Percentiles rank a stretch among this genome's conserved stretches.
Evolutionary conservation across 805 yeast species (phyloP).

Genomic region (Ogataea polymorpha): DNA sequence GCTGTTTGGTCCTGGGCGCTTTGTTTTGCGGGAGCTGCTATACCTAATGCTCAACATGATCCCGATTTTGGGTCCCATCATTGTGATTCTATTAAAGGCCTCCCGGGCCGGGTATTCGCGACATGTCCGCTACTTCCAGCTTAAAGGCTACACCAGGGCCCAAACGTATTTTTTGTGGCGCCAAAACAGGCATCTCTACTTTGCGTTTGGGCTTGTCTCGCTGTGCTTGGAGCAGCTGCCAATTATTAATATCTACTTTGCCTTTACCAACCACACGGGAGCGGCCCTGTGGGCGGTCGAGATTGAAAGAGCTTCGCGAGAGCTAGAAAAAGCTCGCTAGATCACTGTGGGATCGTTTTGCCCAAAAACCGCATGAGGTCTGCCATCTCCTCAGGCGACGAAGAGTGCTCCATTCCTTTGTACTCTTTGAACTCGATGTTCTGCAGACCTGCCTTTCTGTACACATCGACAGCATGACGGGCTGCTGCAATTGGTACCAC

Average conservation of each 20-base stretch:
- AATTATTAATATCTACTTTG: constrained; percentile 47
- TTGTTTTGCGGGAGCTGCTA: constrained; percentile 36
- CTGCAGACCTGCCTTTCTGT: constrained; percentile 43
- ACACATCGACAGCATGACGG: constrained; percentile 40
- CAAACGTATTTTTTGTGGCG: constrained; percentile 40
- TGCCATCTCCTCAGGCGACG: constrained; percentile 61
- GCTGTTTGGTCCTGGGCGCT: constrained; percentile 37
- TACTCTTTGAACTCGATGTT: constrained; percentile 53
- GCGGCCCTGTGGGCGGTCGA: constrained; percentile 64
- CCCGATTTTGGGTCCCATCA: constrained; percentile 59
- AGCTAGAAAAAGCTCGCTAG: neutral
- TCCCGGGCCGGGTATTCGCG: constrained; percentile 51
- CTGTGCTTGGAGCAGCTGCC: constrained; percentile 54
- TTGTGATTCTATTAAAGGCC: constrained; percentile 49
- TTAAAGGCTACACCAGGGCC: constrained; percentile 47
- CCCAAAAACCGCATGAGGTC: constrained; percentile 50
- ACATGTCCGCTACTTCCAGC: constrained; percentile 54
- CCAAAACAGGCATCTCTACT: constrained; percentile 33
- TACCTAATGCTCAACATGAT: constrained; percentile 42
- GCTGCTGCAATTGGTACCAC: constrained; percentile 48
- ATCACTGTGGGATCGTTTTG: constrained; percentile 24
- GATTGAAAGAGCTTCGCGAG: constrained; percentile 25
- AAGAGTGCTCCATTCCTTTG: constrained; percentile 63
- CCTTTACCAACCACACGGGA: constrained; percentile 57
- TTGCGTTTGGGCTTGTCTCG: constrained; percentile 51